Base-by-base conservation (phyloP, 768 basidiomycete genomes). In the Cubamyces sp. region DNA sequence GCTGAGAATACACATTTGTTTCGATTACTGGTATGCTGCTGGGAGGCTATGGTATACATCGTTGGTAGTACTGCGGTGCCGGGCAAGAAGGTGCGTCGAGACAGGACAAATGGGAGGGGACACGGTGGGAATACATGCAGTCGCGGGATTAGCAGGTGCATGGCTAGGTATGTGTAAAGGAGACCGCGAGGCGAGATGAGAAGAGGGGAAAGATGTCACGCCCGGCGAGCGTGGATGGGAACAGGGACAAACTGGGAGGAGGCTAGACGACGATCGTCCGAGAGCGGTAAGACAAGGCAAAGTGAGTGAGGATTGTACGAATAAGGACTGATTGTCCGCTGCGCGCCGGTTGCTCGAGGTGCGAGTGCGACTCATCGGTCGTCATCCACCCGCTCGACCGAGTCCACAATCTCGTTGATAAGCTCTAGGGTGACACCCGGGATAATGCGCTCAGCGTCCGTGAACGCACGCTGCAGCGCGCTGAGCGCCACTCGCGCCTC, bases 351-450 rank as follows among this genome's bases (percentile, higher is more conserved):
- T 9, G 11, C 37, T 15, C 12, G 9, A n/a, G 30, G 28, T n/a
- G n/a, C n/a, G 50, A 18, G n/a, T n/a, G n/a, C 41, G 16, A 43
- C 41, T 75, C 75, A 87, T 75, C 79, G 82, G 46, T 87, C 86
- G 26, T 93, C 92, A 64, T 92, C 91, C 41, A 94, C 91, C 66
- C 90, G 91, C 72, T 95, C 92, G 18, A 95, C 92, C 15, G 92
- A 93, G 73, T 95, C 92, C 23, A 94, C 92, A 65, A 95, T 94
- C 76, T 97, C 96, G 70, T 93, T 91, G 56, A 97, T 91, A 51
- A 98, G 81, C 62, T 96, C 96, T 76, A 91, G 79, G 23, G 94
- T 92, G 30, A 99, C 88, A 5, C 97, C 97, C 8, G 97, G 97
- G 67, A 98, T 97, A 58, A 94, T 89, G 62, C 91, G 83, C 77